Conservation (phyloP, 2,329 filamentous ascomycete species). For the Fusarium marasasianum region DNA sequence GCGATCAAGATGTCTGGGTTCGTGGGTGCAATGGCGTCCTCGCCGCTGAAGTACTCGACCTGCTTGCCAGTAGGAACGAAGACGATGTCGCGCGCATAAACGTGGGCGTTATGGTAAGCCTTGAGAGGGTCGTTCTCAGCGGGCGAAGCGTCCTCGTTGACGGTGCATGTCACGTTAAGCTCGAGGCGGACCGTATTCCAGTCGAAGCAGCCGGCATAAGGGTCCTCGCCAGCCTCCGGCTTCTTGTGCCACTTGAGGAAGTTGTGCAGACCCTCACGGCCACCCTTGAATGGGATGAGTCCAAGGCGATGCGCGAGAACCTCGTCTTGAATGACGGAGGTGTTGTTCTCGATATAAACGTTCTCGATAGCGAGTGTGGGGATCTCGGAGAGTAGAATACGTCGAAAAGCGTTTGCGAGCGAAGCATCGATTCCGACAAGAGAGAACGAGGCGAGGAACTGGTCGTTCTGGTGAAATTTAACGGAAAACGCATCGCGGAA, state of each 20-base stretch:
- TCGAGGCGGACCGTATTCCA: constrained; percentile 87
- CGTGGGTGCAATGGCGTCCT: constrained; percentile 75
- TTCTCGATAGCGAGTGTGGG: constrained; percentile 94
- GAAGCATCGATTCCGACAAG: constrained; percentile 91
- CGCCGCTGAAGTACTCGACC: constrained; percentile 72
- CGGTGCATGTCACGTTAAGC: constrained; percentile 82
- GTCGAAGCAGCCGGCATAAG: constrained; percentile 71
- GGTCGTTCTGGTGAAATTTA: constrained; percentile 84
- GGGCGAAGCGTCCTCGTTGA: constrained; percentile 75
- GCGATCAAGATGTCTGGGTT: constrained; percentile 95
- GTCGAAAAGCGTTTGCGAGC: constrained; percentile 95
- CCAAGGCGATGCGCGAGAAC: constrained; percentile 91
- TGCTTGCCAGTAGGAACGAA: constrained; percentile 83
- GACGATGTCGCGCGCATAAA: constrained; percentile 80
- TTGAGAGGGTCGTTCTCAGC: constrained; percentile 83
- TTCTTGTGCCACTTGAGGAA: constrained; percentile 86
- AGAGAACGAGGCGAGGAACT: constrained; percentile 84
- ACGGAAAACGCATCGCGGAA: constrained; percentile 78
- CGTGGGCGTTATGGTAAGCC: constrained; percentile 85
- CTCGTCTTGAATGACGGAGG: constrained; percentile 97
- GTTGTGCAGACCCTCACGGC: constrained; percentile 76
- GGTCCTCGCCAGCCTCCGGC: constrained; percentile 69
- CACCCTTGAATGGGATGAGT: constrained; percentile 87
- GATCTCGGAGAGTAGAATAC: constrained; percentile 94
- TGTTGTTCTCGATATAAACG: constrained; percentile 95